These are phyloP conservation scores for Pelargonium cotyledonis DNA, from an alignment of 441 rosid species.

Conservation along the genomic window DNA sequence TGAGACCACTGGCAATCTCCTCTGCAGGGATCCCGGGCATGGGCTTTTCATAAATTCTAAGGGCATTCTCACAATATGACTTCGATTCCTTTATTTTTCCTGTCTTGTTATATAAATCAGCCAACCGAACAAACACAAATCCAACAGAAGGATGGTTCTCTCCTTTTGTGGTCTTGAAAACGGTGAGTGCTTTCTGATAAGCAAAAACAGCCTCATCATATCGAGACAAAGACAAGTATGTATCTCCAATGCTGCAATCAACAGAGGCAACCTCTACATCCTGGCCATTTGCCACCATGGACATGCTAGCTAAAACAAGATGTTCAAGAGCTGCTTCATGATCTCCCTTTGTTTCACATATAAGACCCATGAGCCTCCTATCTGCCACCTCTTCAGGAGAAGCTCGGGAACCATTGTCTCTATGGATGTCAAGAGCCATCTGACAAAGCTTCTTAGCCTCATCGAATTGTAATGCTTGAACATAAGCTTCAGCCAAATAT, in stretches of 20 bases:
- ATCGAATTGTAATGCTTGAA: constrained; percentile 74
- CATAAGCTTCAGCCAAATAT: constrained; percentile 75
- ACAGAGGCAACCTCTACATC: constrained; percentile 66
- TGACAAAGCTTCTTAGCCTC: constrained; percentile 76
- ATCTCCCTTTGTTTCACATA: constrained; percentile 70
- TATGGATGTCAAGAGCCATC: constrained; percentile 71
- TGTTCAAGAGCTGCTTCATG: constrained; percentile 79
- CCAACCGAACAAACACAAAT: constrained; percentile 69
- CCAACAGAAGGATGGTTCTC: constrained; percentile 80
- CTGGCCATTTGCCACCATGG: constrained; percentile 62
- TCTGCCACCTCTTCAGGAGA: constrained; percentile 83
- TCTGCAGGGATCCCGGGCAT: constrained; percentile 56
- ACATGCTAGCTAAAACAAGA: constrained; percentile 75
- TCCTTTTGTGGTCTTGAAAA: constrained; percentile 63
- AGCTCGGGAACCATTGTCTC: constrained; percentile 46
- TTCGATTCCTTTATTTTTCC: constrained; percentile 75
- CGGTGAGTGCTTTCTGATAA: constrained; percentile 79
- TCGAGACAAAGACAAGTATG: constrained; percentile 69
- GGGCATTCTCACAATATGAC: constrained; percentile 79
- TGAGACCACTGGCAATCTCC: constrained; percentile 71
- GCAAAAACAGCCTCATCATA: constrained; percentile 82
- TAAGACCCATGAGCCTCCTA: constrained; percentile 76
- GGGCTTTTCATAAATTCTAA: constrained; percentile 56
- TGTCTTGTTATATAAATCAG: constrained; percentile 69
- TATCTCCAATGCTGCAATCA: constrained; percentile 87